Evolutionary conservation across 768 basidiomycete species (phyloP), one percentile per base, ranked within the genome.

Genomic region (Boletales sp.): DNA sequence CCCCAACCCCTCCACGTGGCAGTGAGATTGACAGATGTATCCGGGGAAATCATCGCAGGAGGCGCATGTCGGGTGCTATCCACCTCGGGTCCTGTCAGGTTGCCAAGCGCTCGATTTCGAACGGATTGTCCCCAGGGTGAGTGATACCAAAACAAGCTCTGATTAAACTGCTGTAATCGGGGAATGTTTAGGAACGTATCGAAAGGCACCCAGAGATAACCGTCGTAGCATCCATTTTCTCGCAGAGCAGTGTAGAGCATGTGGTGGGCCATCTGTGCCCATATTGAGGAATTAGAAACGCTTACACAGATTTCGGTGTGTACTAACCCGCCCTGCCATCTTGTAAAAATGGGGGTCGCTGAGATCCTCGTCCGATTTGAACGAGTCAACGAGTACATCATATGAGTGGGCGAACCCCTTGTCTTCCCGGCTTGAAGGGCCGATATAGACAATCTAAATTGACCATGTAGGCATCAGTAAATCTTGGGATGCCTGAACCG

Each of bases 131-230:
- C 71, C 63, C 72, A 75, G 3, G 76, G 76, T 5, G 74, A 78
- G 53, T 79, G 75, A 52, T 77, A 79, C 74, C 78, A 80, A 53
- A 77, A 74, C 14, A 62, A 56, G 40, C 62, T 63, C 54, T 76
- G 76, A 54, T 76, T 58, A 51, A 79, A 79, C 47, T 69, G 67
- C 45, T 75, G 66, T 8, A 77, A 64, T 29, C 77, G 75, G 12
- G 77, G 76, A 37, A 79, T 58, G 48, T 79, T 79, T 43, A 79
- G 65, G 17, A 79, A 59, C 8, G 77, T 74, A 52, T 79, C 75
- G 49, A 79, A 78, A 14, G 78, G 77, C 35, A 72, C 76, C 77
- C 77, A 78, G 14, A 79, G 70, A 56, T 78, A 78, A 6, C 77
- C 77, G 29, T 74, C 65, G 55, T 79, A 79, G 55, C 77, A 79